Evolutionary conservation across 2,329 filamentous ascomycete genomes (phyloP).

Genomic region (Endocalyx cinctus): DNA sequence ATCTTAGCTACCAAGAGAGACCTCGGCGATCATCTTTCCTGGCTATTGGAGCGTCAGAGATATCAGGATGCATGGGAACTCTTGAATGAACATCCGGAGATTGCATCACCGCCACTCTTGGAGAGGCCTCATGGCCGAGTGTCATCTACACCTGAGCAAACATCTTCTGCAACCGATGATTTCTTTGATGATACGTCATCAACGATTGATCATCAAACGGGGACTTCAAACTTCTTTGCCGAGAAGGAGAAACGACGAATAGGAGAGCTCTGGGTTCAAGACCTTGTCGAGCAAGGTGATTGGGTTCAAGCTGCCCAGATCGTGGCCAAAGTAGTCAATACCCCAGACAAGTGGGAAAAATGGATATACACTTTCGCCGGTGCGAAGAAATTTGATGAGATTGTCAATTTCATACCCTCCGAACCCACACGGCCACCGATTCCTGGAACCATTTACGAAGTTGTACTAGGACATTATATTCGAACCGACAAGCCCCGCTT

Average conservation of each 20-base stretch:
- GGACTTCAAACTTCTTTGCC: conserved; percentile 56
- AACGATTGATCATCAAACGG: conserved; percentile 56
- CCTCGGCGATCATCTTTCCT: conserved; percentile 76
- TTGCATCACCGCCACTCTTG: conserved; percentile 42
- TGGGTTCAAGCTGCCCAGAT: conserved; percentile 77
- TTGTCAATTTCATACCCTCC: conserved; percentile 76
- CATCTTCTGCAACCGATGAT: conserved; percentile 44
- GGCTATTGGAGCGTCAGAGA: conserved; percentile 76
- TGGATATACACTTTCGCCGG: conserved; percentile 93
- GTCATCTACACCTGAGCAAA: conserved; percentile 34
- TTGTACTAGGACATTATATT: conserved; percentile 85
- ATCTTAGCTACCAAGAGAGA: conserved; percentile 88
- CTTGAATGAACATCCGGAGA: conserved; percentile 81
- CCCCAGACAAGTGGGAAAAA: conserved; percentile 82
- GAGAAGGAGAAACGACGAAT: conserved; percentile 87
- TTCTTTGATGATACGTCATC: conserved; percentile 72
- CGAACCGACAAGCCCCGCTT: conserved; percentile 70
- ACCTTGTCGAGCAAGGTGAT: conserved; percentile 68
- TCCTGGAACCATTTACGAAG: conserved; percentile 78
- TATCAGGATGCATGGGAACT: conserved; percentile 88
- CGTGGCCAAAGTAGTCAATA: conserved; percentile 77
- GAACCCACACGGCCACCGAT: conserved; percentile 74
- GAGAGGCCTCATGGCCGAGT: conserved; percentile 35
- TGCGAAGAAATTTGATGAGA: conserved; percentile 82
- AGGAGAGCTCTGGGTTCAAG: conserved; percentile 88